Conservation (phyloP, 2,329 filamentous ascomycete species). For the Ascochyta rabiei region DNA sequence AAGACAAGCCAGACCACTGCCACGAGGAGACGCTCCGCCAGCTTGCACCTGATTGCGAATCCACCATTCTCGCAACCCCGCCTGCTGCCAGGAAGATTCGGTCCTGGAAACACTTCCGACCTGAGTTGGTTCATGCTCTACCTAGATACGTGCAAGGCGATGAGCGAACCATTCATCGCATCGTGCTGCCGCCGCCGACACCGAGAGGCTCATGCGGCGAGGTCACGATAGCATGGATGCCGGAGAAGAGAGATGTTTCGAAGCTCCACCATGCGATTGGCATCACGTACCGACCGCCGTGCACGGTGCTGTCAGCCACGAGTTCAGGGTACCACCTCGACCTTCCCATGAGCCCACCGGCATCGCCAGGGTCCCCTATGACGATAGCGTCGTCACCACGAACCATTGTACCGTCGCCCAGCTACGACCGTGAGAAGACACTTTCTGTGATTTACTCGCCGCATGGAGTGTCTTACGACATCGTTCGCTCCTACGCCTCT, state of each 20-base stretch:
- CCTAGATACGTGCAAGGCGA: constrained; percentile 51
- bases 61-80: constrained; percentile 70
- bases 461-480: constrained; percentile 63
- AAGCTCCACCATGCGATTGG: constrained; percentile 70
- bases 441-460: constrained; percentile 70
- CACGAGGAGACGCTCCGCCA: constrained; percentile 71
- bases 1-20: constrained; percentile 72
- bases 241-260: constrained; percentile 65
- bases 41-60: constrained; percentile 61
- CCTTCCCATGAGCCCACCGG: constrained; percentile 46
- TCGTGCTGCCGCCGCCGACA: constrained; percentile 62
- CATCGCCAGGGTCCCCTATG: constrained; percentile 40
- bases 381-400: constrained; percentile 43
- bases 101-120: constrained; percentile 71
- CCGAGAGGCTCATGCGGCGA: constrained; percentile 65
- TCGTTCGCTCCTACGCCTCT: constrained; percentile 62
- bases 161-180: constrained; percentile 50
- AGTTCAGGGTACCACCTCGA: constrained; percentile 44
- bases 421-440: constrained; percentile 50
- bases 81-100: constrained; percentile 68
- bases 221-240: constrained; percentile 72
- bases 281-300: constrained; percentile 72
- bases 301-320: constrained; percentile 42
- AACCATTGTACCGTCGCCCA: constrained; percentile 41
- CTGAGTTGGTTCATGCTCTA: constrained; percentile 52